These are phyloP conservation scores for Zanthoxylum bungeanum DNA, from an alignment of 345 rosid species.

Conservation along the genomic window DNA sequence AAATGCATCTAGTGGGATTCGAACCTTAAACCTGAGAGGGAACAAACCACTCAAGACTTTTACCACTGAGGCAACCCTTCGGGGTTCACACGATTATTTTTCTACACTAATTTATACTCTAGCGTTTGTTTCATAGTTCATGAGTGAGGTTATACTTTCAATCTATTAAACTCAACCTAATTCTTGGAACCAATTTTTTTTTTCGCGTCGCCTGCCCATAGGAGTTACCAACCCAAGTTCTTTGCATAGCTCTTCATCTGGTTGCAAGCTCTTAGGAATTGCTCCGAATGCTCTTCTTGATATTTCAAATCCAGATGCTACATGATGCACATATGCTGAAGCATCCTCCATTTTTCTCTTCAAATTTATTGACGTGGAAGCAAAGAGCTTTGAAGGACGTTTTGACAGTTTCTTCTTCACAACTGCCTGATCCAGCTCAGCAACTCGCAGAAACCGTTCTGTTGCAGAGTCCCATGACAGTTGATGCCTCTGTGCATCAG, in stretches of 20 bases:
- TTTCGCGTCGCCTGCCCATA: slow-evolving; percentile 12
- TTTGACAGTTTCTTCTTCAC: slow-evolving; percentile 6
- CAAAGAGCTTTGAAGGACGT: slow-evolving; percentile 32
- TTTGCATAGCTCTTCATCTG: slow-evolving; percentile 68
- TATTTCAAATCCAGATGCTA: slow-evolving; percentile 70
- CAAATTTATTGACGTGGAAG: slow-evolving; percentile 47
- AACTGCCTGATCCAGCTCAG: slow-evolving; percentile 35
- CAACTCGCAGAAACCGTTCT: slow-evolving; percentile 58
- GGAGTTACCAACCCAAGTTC: slow-evolving; percentile 70
- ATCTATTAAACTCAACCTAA: background rate
- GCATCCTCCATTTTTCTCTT: slow-evolving; percentile 53
- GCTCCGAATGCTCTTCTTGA: slow-evolving; percentile 85
- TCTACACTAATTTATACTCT: no score
- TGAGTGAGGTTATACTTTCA: background rate
- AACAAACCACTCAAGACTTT: no score
- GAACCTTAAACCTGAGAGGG: no score
- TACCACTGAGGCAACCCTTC: no score
- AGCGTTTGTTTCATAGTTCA: no score
- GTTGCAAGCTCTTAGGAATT: slow-evolving; percentile 70
- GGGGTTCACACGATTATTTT: no score
- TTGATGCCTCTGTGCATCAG: slow-evolving; percentile 61
- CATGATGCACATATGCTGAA: slow-evolving; percentile 66
- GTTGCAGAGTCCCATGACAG: slow-evolving; percentile 95
- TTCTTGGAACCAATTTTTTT: slow-evolving; percentile 4
- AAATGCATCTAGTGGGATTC: no score